phyloP scores from a whole-genome alignment of 1,284 basidiomycete genomes.

The Sanguinoderma infundibulare region DNA sequence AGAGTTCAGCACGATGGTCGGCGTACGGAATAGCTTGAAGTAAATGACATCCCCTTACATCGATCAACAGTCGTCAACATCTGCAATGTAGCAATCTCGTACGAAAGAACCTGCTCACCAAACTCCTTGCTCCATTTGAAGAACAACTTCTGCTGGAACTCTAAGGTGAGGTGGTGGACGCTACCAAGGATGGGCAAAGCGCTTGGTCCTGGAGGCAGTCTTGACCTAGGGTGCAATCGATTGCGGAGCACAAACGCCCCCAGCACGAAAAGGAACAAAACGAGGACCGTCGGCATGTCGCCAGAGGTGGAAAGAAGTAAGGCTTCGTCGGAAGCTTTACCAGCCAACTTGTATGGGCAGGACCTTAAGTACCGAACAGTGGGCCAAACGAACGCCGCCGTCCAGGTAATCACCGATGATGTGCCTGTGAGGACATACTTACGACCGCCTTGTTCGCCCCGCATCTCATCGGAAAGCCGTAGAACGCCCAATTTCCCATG shows the following conservation, averaged over 20 bases:
- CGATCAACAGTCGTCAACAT: background rate
- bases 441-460: background rate
- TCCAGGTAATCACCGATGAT: background rate
- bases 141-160: slow-evolving; percentile 14
- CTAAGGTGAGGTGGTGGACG: slow-evolving; percentile 11
- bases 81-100: too few species aligned
- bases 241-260: background rate
- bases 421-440: background rate
- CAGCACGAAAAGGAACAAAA: background rate
- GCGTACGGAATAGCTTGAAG: slow-evolving; percentile 17
- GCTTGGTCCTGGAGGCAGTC: slow-evolving; percentile 17
- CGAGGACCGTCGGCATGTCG: background rate
- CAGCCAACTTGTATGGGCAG: background rate
- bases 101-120: slow-evolving; percentile 6
- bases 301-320: background rate
- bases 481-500: background rate
- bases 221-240: background rate
- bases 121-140: slow-evolving; percentile 16
- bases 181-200: slow-evolving; percentile 21
- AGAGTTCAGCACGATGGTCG: slow-evolving; percentile 26
- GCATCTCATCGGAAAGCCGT: background rate
- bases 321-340: background rate
- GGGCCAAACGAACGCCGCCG: too few species aligned
- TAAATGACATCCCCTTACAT: slow-evolving; percentile 26
- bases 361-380: background rate